Base-by-base conservation (phyloP, 2,329 filamentous ascomycete species). In the Fusarium nygamai region DNA sequence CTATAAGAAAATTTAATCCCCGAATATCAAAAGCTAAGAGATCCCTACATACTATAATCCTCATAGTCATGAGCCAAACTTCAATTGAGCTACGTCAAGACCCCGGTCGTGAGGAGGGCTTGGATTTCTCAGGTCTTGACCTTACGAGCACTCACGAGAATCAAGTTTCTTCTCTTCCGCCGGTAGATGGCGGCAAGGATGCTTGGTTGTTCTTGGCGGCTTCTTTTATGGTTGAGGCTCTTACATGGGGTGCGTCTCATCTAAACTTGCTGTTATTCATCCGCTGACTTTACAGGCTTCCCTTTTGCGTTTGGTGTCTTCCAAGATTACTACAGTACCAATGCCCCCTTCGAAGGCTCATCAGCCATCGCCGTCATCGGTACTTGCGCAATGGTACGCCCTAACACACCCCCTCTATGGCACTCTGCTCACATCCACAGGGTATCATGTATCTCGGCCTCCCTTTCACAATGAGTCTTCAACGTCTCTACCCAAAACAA, bases 231-330 rank as follows among this genome's bases (percentile, higher is more conserved):
- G 69, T 81, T 47, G 81, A 83, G 60, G 80, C 80, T 19, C 60
- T 83, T 19, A 81, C 80, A 11, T 83, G 81, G 81, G 81, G 81
- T 81, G 56, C 58, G 66, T 48, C 3, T 1, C 1, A 11, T 24
- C 0, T 17, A 1, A 2, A 2, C 1, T 7, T 38, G 8, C 13
- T 6, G 5, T 10, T 5, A 10, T 24, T 20, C 20, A 6, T 10
- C 10, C 5, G 9, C 12, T 59, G 5, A 69, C 2, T 7, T 1
- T 34, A 0, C 46, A 92, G 91, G 91, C 5, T 93, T 93, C 64
- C 89, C 91, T 0, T 91, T 91, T 64, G 87, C 90, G 0, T 94
- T 91, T 78, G 92, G 92, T 48, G 86, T 94, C 31, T 93, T 94
- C 77, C 91, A 93, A 74, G 87, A 91, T 59, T 92, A 92, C 80